Percentiles rank a stretch among this genome's conserved stretches.
phyloP scores from a whole-genome alignment of 2,329 filamentous ascomycete genomes.

The Colletotrichum chrysophilum region DNA sequence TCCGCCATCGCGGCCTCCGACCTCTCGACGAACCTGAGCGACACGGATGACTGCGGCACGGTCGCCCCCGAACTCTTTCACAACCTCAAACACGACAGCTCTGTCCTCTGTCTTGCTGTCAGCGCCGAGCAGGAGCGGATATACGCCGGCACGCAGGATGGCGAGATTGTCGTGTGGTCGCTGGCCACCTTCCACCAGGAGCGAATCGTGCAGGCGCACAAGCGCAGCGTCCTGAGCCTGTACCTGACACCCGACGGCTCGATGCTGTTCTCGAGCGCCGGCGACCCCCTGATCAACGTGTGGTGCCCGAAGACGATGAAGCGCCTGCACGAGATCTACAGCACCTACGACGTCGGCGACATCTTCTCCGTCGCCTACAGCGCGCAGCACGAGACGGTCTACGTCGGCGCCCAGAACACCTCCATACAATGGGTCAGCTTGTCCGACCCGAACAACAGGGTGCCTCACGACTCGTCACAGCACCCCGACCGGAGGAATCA shows the following conservation, averaged over 20 bases:
- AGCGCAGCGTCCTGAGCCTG: slow-evolving; percentile 87
- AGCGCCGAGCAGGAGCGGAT: slow-evolving; percentile 79
- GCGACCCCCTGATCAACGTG: slow-evolving; percentile 92
- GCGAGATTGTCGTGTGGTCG: slow-evolving; percentile 92
- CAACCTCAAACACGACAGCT: slow-evolving; percentile 77
- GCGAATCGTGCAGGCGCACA: slow-evolving; percentile 83
- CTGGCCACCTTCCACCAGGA: slow-evolving; percentile 86
- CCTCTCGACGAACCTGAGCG: slow-evolving; percentile 22
- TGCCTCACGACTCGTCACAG: slow-evolving; percentile 65
- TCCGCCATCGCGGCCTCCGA: slow-evolving; percentile 18
- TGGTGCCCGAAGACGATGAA: slow-evolving; percentile 83
- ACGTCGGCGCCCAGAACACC: slow-evolving; percentile 92
- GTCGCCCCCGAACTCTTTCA: slow-evolving; percentile 70
- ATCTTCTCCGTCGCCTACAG: slow-evolving; percentile 96
- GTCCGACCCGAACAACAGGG: slow-evolving; percentile 65
- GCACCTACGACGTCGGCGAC: slow-evolving; percentile 92
- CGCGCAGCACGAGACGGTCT: slow-evolving; percentile 77
- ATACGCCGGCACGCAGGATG: slow-evolving; percentile 91
- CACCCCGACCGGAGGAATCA: slow-evolving; percentile 82
- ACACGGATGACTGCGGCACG: slow-evolving; percentile 29
- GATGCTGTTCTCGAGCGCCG: slow-evolving; percentile 89
- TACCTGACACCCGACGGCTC: slow-evolving; percentile 77
- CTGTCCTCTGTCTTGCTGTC: slow-evolving; percentile 82
- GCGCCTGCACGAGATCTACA: slow-evolving; percentile 88
- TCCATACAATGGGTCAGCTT: slow-evolving; percentile 92